A percentile compares a stretch with the other conserved stretches of the same genome.
These are phyloP conservation scores for Monosporascus sp. DNA, from an alignment of 2,329 filamentous ascomycete species.

Conservation along the genomic window DNA sequence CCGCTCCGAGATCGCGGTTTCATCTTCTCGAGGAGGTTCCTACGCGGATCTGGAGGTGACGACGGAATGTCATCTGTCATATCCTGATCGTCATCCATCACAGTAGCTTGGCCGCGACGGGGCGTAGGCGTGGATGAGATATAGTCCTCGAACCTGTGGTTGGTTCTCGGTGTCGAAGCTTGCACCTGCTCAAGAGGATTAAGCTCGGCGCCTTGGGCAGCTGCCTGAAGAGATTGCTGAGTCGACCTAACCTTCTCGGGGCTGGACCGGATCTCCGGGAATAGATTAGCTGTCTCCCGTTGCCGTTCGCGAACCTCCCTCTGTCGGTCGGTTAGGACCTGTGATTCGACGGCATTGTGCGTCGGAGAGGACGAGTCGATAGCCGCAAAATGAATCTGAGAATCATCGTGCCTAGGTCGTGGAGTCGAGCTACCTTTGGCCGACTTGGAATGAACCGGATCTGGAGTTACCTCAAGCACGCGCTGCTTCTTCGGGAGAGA, in stretches of 20 bases:
- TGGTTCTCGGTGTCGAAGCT: slow-evolving; percentile 42
- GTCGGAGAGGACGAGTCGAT: slow-evolving; percentile 57
- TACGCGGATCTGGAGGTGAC: slow-evolving; percentile 52
- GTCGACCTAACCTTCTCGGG: slow-evolving; percentile 16
- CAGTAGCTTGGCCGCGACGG: slow-evolving; percentile 45
- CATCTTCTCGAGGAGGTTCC: slow-evolving; percentile 49
- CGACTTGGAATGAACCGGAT: slow-evolving; percentile 21
- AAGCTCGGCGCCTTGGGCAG: slow-evolving; percentile 1
- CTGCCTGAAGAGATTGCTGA: slow-evolving; percentile 6
- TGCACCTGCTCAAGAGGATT: slow-evolving; percentile 9
- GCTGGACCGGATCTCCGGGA: slow-evolving; percentile 62
- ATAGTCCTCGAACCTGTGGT: slow-evolving; percentile 43
- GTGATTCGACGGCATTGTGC: slow-evolving; percentile 54
- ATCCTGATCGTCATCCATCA: slow-evolving; percentile 42
- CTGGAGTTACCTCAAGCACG: slow-evolving; percentile 19
- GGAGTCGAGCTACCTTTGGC: slow-evolving; percentile 39
- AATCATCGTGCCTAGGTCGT: slow-evolving; percentile 71
- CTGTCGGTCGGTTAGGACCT: slow-evolving; percentile 73
- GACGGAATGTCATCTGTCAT: slow-evolving; percentile 50
- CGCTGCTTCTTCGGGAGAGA: slow-evolving; percentile 22
- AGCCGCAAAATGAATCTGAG: slow-evolving; percentile 71
- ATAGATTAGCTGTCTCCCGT: slow-evolving; percentile 60
- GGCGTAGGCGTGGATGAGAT: slow-evolving; percentile 59
- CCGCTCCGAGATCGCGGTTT: slow-evolving; percentile 41
- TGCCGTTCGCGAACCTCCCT: slow-evolving; percentile 73